A percentile compares a stretch with the other conserved stretches of the same genome.
Conservation (phyloP, 179 eudicot species). For the Corrigiola litoralis region DNA sequence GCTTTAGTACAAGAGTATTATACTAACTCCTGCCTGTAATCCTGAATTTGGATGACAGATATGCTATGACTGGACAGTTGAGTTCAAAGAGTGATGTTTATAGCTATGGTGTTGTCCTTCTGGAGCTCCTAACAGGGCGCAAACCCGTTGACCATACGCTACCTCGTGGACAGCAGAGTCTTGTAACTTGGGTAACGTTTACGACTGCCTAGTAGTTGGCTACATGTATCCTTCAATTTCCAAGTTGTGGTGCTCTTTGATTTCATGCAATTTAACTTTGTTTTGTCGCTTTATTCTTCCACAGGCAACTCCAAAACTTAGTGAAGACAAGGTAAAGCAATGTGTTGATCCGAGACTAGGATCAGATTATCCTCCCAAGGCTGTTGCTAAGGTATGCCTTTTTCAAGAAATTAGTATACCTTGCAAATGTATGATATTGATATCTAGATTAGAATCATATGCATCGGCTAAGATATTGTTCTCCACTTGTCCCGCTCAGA, state of each 20-base stretch:
- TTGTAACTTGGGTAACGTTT: slow-evolving; percentile 77
- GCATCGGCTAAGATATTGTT: not conserved
- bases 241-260: not conserved
- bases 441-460: not conserved
- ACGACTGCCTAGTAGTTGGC: not conserved
- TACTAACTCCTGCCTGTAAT: not conserved
- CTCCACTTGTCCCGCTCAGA: slow-evolving; percentile 28
- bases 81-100: slow-evolving; percentile 92
- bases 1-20: not conserved
- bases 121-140: slow-evolving; percentile 86
- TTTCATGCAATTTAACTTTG: not conserved
- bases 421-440: not conserved
- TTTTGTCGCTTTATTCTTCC: not conserved
- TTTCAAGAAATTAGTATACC: not conserved
- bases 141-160: slow-evolving; percentile 91
- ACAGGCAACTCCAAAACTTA: slow-evolving; percentile 92
- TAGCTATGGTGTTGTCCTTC: slow-evolving; percentile 84
- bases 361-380: slow-evolving; percentile 82
- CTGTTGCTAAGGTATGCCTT: slow-evolving; percentile 74
- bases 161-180: slow-evolving; percentile 93
- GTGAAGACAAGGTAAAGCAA: slow-evolving; percentile 89
- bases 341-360: slow-evolving; percentile 75
- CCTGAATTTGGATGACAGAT: slow-evolving; percentile 39
- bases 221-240: not conserved
- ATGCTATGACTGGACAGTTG: slow-evolving; percentile 93